Base-by-base conservation (phyloP, 2,329 filamentous ascomycete species). In the Pseudovirgaria hyperparasitica region DNA sequence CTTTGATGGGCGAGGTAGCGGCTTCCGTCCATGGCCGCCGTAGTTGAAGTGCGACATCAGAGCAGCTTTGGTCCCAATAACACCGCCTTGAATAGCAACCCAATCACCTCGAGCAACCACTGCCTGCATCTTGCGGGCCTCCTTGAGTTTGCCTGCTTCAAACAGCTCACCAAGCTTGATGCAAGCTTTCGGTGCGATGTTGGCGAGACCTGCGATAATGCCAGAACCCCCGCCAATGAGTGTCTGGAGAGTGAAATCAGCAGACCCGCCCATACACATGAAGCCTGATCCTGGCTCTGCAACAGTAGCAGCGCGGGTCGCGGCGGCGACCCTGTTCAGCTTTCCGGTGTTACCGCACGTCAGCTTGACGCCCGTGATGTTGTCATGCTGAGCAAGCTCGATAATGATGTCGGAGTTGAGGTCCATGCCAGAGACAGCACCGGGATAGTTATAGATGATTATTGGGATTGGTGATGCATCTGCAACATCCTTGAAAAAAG, bases 331-430 rank as follows among this genome's bases (percentile, higher is more conserved):
- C 53, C 72, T 35, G 69, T 67, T 46, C 60, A 79, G 57, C 49
- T 79, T 79, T 35, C 74, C 73, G 15, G 74, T 77, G 48, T 79
- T 79, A 29, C 74, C 76, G 44, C 72, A 78, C 2, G 76, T 79
- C 31, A 79, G 58, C 52, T 80, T 79, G 45, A 72, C 72, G 32
- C 75, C 75, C 25, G 71, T 70, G 35, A 80, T 77, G 43, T 77
- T 77, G 19, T 67, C 63, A 41, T 79, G 72, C 19, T 63, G 54
- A 19, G 72, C 55, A 23, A 79, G 57, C 37, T 63, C 58, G 36
- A 74, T 56, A 41, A 79, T 69, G 33, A 62, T 49, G 41, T 78
- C 72, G 1, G 72, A 78, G 27, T 66, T 69, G 30, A 79, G 58
- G 38, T 80, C 75, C 36, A 78, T 48, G 10, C 74, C 73, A 22